Base-by-base conservation (phyloP, 1,284 basidiomycete species). In the Ceratobasidium sp. region DNA sequence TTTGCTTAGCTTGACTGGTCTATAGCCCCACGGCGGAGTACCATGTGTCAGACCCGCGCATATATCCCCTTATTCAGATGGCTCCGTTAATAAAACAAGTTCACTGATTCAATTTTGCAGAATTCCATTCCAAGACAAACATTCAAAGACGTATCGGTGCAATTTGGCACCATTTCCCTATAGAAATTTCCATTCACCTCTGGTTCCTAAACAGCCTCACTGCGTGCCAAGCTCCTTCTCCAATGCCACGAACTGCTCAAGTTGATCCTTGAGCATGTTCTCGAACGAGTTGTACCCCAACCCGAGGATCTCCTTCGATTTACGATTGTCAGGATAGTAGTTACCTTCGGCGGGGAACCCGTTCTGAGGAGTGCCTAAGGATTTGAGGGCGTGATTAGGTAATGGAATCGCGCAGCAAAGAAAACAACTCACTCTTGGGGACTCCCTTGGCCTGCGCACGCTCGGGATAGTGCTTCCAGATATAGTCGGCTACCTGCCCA, bases 401-500 rank as follows among this genome's bases (percentile, higher is more conserved):
- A 52, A n/a, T 14, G 3, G 48, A 10, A 30, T 59, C 14, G 35
- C 14, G 12, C 12, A 30, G 41, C 33, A 20, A 14, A 20, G 16
- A 20, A 57, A 10, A 33, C 18, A 44, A 54, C 62, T 6, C 46
- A 75, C 79, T 69, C 64, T 78, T 78, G 3, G 76, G 50, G 12
- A 80, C 33, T 1, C 52, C 48, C 48, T 79, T 77, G 14, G 71
- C 78, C 18, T 46, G 27, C n/a, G 77, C 79, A 46, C 78, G 67
- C 14, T 78, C 79, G 33, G 79, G 73, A 41, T 74, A 78, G 46
- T 79, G 62, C 65, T 77, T 73, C 79, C 78, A 80, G 35, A 77
- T 77, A 54, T 48, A 71, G 33, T 75, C 78, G 27, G 55, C 18
- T 16, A 78, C 54, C 41, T 69, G 62, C 7, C 68, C 71, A 20